Evolutionary conservation across 768 basidiomycete genomes (phyloP).

Genomic region (Amylocystis lapponica): DNA sequence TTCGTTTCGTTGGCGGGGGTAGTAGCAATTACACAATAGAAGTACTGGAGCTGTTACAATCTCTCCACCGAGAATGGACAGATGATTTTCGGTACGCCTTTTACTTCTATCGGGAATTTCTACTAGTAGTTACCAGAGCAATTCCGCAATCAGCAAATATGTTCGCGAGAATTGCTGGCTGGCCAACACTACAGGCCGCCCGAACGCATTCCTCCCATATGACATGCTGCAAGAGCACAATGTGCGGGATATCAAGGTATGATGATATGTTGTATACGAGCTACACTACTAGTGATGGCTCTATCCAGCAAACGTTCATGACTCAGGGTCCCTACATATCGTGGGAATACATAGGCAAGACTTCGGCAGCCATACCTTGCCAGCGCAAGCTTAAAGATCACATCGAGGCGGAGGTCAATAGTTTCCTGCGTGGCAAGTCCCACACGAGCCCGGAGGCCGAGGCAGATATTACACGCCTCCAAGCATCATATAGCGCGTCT

Average conservation of each 20-base stretch:
- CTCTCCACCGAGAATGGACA: conserved; percentile 23
- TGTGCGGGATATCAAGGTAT: conserved; percentile 31
- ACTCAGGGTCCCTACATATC: conserved; percentile 4
- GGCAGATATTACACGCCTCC: background rate
- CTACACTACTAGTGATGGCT: background rate
- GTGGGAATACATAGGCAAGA: conserved; percentile 9
- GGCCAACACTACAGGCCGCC: conserved; percentile 16
- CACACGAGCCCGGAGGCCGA: background rate
- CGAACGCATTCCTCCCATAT: conserved; percentile 19
- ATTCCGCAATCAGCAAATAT: too few relatives aligned
- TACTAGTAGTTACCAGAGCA: background rate
- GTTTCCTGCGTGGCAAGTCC: background rate
- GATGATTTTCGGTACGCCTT: conserved; percentile 12
- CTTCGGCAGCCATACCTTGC: background rate
- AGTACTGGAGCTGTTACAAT: conserved; percentile 23
- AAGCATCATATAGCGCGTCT: conserved; percentile 2
- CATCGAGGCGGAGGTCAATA: background rate
- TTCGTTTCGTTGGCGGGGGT: conserved; percentile 20
- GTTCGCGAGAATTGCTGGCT: conserved; percentile 11
- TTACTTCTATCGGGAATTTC: background rate
- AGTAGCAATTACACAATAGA: conserved; percentile 24
- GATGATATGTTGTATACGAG: background rate
- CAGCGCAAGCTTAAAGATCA: background rate
- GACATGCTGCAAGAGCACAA: conserved; percentile 32
- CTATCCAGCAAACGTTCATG: conserved; percentile 1